Conservation (phyloP, 2,329 filamentous ascomycete genomes). For the Pestalotiopsis sp. region DNA sequence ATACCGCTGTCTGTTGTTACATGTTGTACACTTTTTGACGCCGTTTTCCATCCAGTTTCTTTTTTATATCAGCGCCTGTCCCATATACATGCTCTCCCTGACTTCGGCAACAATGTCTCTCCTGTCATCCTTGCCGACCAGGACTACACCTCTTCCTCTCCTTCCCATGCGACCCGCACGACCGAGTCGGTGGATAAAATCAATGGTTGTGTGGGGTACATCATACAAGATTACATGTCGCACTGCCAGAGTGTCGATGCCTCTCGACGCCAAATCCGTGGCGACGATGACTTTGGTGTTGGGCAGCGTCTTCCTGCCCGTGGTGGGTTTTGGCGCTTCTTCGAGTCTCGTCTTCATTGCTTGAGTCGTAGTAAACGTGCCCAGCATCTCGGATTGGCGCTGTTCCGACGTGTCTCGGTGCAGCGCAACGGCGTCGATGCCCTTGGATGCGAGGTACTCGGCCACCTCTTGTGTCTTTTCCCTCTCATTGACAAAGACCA, state of each 20-base stretch:
- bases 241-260: slow-evolving; percentile 92
- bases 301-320: slow-evolving; percentile 54
- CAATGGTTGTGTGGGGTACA: slow-evolving; percentile 96
- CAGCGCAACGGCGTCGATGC: slow-evolving; percentile 84
- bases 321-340: neutral
- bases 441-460: slow-evolving; percentile 77
- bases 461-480: slow-evolving; percentile 84
- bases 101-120: slow-evolving; percentile 92
- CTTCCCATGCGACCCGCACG: slow-evolving; percentile 91
- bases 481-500: slow-evolving; percentile 96
- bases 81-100: slow-evolving; percentile 84
- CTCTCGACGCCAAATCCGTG: slow-evolving; percentile 88
- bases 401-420: slow-evolving; percentile 82
- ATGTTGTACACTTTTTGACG: neutral
- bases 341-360: slow-evolving; percentile 33
- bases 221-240: slow-evolving; percentile 93
- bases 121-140: slow-evolving; percentile 87
- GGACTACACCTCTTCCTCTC: slow-evolving; percentile 83
- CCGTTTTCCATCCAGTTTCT: neutral
- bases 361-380: slow-evolving; percentile 66
- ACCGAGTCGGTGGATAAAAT: slow-evolving; percentile 95
- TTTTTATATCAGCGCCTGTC: slow-evolving; percentile 71
- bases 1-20: neutral
- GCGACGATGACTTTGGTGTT: slow-evolving; percentile 93
- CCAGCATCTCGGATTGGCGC: slow-evolving; percentile 76